Conservation (phyloP, 306 rosid genomes). For the Styphnolobium japonicum region DNA sequence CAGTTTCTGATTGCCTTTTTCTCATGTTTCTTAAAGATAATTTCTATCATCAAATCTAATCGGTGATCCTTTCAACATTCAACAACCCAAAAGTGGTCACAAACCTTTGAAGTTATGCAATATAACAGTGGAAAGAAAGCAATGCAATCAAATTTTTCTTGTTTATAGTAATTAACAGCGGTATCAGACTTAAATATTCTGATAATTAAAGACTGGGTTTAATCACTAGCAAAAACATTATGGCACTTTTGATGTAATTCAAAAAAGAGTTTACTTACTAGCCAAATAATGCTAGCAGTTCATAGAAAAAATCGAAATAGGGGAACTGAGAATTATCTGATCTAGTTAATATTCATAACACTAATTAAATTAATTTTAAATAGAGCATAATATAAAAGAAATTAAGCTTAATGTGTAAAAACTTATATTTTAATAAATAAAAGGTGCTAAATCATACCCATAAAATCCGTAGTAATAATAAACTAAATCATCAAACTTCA, state of each 20-base stretch:
- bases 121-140: constrained; percentile 16
- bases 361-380: not conserved
- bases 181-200: not conserved
- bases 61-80: not conserved
- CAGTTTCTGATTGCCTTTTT: not conserved
- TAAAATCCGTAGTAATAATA: not conserved
- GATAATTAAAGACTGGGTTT: not conserved
- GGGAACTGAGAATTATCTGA: not conserved
- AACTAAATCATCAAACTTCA: not conserved
- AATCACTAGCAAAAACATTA: not conserved
- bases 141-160: not conserved
- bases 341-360: not conserved
- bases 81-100: not conserved
- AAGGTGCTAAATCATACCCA: not conserved
- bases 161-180: not conserved
- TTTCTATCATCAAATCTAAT: not conserved
- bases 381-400: not conserved
- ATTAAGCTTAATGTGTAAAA: not conserved
- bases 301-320: not conserved
- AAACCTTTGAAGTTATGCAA: not conserved
- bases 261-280: not conserved
- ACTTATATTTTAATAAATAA: not conserved
- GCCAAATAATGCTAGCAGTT: not conserved
- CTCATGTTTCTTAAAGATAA: not conserved
- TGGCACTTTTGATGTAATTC: not conserved